Evolutionary conservation across 176 grass and related monocot genomes (phyloP).

Genomic region (Oryza glumipatula): DNA sequence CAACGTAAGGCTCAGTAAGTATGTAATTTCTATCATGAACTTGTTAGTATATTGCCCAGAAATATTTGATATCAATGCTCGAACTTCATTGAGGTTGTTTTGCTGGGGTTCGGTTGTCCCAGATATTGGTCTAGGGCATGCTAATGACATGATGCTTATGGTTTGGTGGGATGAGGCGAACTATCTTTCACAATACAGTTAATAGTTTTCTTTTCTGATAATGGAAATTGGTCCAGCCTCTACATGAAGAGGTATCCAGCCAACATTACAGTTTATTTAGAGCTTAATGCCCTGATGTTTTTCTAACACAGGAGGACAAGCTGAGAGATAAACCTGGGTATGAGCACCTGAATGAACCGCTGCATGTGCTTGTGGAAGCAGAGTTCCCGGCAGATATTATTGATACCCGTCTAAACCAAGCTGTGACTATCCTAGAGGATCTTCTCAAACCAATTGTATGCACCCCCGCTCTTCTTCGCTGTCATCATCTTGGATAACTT

Average conservation of each 20-base stretch:
- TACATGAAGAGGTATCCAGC: no score
- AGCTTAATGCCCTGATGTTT: constrained; percentile 33
- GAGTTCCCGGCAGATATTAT: constrained; percentile 94
- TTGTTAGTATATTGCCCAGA: neutral
- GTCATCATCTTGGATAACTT: constrained; percentile 2
- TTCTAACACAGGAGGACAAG: constrained; percentile 79
- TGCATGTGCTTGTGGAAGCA: constrained; percentile 93
- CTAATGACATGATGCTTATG: neutral
- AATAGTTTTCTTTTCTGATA: no score
- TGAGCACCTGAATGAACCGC: constrained; percentile 95
- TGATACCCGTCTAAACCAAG: constrained; percentile 80
- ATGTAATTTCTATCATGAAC: neutral
- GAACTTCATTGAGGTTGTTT: constrained; percentile 1
- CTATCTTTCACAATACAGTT: neutral
- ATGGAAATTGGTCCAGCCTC: no score
- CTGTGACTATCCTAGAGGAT: constrained; percentile 81
- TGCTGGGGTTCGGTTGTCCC: constrained; percentile 13
- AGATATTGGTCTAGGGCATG: constrained; percentile 29
- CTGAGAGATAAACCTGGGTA: constrained; percentile 98
- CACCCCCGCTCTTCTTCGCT: neutral
- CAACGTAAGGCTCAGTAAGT: constrained; percentile 12
- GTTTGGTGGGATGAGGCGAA: neutral
- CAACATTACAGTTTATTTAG: neutral
- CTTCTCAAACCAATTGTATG: constrained; percentile 97
- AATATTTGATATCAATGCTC: neutral